These are phyloP conservation scores for Fusarium beomiforme DNA, from an alignment of 2,329 filamentous ascomycete genomes.

Conservation along the genomic window DNA sequence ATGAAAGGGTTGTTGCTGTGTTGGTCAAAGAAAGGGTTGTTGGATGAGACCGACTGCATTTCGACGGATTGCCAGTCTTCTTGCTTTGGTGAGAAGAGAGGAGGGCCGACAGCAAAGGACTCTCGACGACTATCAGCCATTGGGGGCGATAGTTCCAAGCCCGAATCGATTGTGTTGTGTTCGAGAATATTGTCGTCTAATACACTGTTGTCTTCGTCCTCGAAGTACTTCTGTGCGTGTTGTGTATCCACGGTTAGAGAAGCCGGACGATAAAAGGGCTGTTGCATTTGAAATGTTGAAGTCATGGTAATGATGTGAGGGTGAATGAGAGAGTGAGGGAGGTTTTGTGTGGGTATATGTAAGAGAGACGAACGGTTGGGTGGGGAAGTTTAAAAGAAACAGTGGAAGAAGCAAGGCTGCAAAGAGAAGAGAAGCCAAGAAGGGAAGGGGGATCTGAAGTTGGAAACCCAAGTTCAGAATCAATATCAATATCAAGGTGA, in stretches of 20 bases:
- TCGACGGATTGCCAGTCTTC: constrained; percentile 72
- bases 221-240: constrained; percentile 65
- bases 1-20: constrained; percentile 74
- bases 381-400: constrained; percentile 27
- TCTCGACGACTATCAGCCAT: constrained; percentile 71
- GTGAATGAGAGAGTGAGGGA: constrained; percentile 23
- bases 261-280: constrained; percentile 59
- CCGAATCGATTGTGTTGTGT: constrained; percentile 67
- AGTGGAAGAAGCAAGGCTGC: constrained; percentile 31
- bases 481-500: constrained; percentile 34
- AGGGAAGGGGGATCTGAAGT: constrained; percentile 36
- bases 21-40: constrained; percentile 69
- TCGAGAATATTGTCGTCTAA: constrained; percentile 71
- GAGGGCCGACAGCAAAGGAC: constrained; percentile 66
- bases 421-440: constrained; percentile 37
- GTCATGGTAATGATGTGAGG: constrained; percentile 55
- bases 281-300: constrained; percentile 61
- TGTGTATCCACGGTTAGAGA: constrained; percentile 64
- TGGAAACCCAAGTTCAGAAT: constrained; percentile 32
- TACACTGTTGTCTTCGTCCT: constrained; percentile 69
- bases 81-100: constrained; percentile 72
- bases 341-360: constrained; percentile 26
- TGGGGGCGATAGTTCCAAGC: constrained; percentile 70
- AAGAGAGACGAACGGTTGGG: constrained; percentile 17
- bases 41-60: constrained; percentile 71